Base-by-base conservation (phyloP, 352 stramenopile genomes). In the Globisporangium alternatum region DNA sequence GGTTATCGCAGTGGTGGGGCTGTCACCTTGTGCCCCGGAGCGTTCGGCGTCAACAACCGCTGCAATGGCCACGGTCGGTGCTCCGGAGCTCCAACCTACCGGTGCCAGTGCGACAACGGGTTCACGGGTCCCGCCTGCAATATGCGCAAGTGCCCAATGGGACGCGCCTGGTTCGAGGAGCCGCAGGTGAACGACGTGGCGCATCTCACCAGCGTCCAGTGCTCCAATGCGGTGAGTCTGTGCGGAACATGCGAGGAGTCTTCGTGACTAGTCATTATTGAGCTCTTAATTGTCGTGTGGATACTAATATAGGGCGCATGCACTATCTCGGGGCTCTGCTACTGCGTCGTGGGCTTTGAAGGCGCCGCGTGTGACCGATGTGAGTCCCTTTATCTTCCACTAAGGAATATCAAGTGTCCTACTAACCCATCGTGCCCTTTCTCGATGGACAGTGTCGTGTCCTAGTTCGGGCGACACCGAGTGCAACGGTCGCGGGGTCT, bases 101-200 rank as follows among this genome's bases (percentile, higher is more conserved):
- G 60, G 8, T 93, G 87, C 63, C 63, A 67, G 10, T 95, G 86
- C 47, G 31, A 93, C 17, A 56, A 77, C 12, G 70, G 64, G 0
- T 93, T 73, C 62, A 65, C 33, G 43, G 80, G 81, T 1, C 75
- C 81, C 58, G 77, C 89, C 48, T 94, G 87, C 52, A 90, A 78
- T 2, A 68, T 73, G 3, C 71, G 72, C 2, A 66, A 53, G 13
- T 95, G 87, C 44, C 81, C 85, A 0, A 66, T 52, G 7, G 85
- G 83, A 0, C 69, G 72, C 39, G 78, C 80, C 12, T 95, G 84
- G 81, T 88, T 89, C 49, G 81, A 94, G 59, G 78, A 89, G 64
- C 66, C 77, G 19, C 47, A 58, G 28, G 60, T 51, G 19, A 66
- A 79, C 54, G 76, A 92, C 45, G 67, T 83, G 21, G 87, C 83